Evolutionary conservation across 2,329 filamentous ascomycete species (phyloP), one percentile per base, ranked within the genome.

Genomic region (Cladosporium halotolerans): DNA sequence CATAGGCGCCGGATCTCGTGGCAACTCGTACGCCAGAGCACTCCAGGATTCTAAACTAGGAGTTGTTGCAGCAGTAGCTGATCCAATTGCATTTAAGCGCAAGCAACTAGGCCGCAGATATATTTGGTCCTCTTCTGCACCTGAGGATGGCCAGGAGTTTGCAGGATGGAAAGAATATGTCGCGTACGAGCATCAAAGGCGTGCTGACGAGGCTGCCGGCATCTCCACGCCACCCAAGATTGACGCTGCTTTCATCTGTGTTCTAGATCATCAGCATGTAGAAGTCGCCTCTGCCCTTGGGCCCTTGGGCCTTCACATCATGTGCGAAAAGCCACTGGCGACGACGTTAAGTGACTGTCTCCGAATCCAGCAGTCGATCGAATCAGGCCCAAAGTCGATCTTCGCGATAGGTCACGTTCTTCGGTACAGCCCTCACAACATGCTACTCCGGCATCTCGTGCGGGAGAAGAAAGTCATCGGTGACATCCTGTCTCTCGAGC

Each of bases 341-440:
- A 89, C 89, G 18, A 86, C 81, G 0, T 73, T 97, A 28, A 70
- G 78, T 14, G 89, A 93, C 62, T 96, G 90, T 66, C 73, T 96
- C 34, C 76, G 76, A 41, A 92, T 95, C 63, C 64, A 66, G 44
- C 60, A 62, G 56, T 63, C 65, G 8, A 55, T 64, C 40, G 52
- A 50, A 66, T 55, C 68, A 60, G 42, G 58, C 19, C 58, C 62
- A 9, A 60, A 62, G 39, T 64, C 63, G 0, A 77, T 97, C 40
- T 95, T 97, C 68, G 90, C 89, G 0, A 89, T 97, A 53, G 92
- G 93, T 10, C 93, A 99, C 71, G 93, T 99, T 11, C 75, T 99
- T 54, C 81, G 92, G 34, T 97, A 97, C 70, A 95, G 86, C 62
- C 91, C 91, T 9, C 91, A 96, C 70, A 97, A 97, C 67, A 86